Base-by-base conservation (phyloP, 2,329 filamentous ascomycete species). In the Rhytidhysteron rufulum region DNA sequence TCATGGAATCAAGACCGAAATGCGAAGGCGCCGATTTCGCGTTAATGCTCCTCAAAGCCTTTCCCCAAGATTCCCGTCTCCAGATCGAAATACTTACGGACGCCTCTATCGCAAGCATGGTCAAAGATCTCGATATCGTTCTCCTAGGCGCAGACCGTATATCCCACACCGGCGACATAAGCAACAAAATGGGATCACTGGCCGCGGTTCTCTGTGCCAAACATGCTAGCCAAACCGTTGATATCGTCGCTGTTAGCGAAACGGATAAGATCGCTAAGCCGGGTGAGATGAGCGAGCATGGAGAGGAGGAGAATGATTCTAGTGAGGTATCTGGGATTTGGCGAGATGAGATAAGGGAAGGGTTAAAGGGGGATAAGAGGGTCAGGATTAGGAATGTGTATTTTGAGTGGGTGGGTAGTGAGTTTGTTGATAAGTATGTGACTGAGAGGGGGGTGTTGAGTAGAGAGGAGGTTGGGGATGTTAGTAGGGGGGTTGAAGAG, bases 161-260 rank as follows among this genome's bases (percentile, higher is more conserved):
- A 40, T 74, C 76, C 10, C 57, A 65, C 1, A 56, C 65, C 1
- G 82, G 80, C 2, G 74, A 77, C 21, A 76, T 85, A 15, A 80
- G 74, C 57, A 86, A 86, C 62, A 86, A 86, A 60, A 80, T 73
- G 0, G 82, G 83, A 0, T 82, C 79, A 2, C 60, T 85, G 5
- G 73, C 79, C 1, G 73, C 77, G 1, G 71, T 79, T 0, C 65
- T 85, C 2, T 71, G 75, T 36, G 74, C 77, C 6, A 77, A 70
- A 39, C 58, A 75, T 36, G 58, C 76, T 3, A 68, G 71, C 4
- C 69, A 72, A 1, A 43, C 44, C 0, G 69, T 64, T 9, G 74
- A 71, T 42, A 66, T 82, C 1, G 58, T 83, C 3, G 75, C 80
- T 0, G 48, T 85, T 4, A 75, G 75, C 32, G 78, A 82, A 40